Conservation (phyloP, 2,329 filamentous ascomycete species). For the Xylaria sp. region DNA sequence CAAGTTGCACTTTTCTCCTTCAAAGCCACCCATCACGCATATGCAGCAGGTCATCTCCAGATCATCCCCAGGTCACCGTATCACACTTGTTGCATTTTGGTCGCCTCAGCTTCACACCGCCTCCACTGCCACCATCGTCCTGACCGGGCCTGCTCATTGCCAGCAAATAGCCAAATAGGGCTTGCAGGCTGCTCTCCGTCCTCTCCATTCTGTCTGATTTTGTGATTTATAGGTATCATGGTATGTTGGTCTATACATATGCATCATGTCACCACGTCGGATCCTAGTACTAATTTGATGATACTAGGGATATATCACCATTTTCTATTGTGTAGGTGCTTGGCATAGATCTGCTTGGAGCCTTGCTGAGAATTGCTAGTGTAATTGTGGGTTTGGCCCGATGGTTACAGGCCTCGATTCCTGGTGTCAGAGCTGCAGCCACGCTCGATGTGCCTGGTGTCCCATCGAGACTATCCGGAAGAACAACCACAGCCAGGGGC, state of each 20-base stretch:
- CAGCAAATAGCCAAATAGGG: not conserved
- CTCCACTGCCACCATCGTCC: not conserved
- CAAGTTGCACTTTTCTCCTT: not conserved
- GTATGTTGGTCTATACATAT: slow-evolving; percentile 4
- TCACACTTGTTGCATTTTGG: not conserved
- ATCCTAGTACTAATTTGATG: not conserved
- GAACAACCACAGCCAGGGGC: not conserved
- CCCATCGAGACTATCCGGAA: not conserved
- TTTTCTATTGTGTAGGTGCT: slow-evolving; percentile 9
- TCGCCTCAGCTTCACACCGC: slow-evolving; percentile 2
- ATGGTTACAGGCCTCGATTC: not conserved
- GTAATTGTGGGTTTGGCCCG: not conserved
- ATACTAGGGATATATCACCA: not conserved
- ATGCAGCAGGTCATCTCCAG: not conserved
- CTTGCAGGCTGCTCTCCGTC: not conserved
- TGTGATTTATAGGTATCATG: not conserved
- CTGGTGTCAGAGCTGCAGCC: not conserved
- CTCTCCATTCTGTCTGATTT: not conserved
- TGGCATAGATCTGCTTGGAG: not conserved
- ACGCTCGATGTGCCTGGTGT: not conserved
- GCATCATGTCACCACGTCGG: not conserved
- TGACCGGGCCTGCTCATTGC: not conserved
- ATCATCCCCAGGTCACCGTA: not conserved
- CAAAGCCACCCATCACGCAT: not conserved
- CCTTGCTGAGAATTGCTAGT: slow-evolving; percentile 7